phyloP scores from a whole-genome alignment of 129 eudicot genomes.

The Lactuca sativa region DNA sequence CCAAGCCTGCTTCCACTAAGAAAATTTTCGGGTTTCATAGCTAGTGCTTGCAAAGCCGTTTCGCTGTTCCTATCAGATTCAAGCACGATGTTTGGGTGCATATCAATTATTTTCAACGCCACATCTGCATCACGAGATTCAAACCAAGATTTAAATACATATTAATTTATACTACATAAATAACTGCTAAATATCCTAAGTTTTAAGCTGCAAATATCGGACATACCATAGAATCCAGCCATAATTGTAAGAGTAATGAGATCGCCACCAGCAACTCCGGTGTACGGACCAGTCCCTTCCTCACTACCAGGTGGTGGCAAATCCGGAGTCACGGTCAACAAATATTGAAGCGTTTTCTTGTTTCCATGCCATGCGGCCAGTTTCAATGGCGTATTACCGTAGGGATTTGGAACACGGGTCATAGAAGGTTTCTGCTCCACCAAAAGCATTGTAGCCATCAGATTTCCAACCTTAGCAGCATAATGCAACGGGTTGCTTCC shows the following conservation, averaged over 20 bases:
- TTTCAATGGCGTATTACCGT: background rate
- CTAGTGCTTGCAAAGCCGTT: slow-evolving; percentile 21
- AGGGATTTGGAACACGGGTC: background rate
- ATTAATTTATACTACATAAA: too few species aligned
- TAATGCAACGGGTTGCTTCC: background rate
- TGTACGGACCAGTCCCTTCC: slow-evolving; percentile 5
- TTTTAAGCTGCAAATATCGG: too few species aligned
- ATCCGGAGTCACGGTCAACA: slow-evolving; percentile 10
- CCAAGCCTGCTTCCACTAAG: slow-evolving; percentile 21
- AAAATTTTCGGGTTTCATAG: slow-evolving; percentile 21
- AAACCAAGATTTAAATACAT: background rate
- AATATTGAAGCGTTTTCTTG: background rate
- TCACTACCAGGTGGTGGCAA: background rate
- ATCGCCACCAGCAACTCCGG: slow-evolving; percentile 10
- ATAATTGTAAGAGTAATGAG: slow-evolving; percentile 14
- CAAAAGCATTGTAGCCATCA: background rate
- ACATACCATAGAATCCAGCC: slow-evolving; percentile 17
- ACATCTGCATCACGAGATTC: slow-evolving; percentile 17
- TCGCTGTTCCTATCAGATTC: background rate
- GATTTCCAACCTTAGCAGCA: slow-evolving; percentile 19
- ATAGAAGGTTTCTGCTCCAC: background rate
- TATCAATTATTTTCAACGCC: slow-evolving; percentile 12
- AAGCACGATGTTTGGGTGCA: slow-evolving; percentile 18
- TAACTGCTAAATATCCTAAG: background rate
- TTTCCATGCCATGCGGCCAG: background rate